Evolutionary conservation across 2,329 filamentous ascomycete species (phyloP), one percentile per base, ranked within the genome.

Genomic region (Colletotrichum navitas): DNA sequence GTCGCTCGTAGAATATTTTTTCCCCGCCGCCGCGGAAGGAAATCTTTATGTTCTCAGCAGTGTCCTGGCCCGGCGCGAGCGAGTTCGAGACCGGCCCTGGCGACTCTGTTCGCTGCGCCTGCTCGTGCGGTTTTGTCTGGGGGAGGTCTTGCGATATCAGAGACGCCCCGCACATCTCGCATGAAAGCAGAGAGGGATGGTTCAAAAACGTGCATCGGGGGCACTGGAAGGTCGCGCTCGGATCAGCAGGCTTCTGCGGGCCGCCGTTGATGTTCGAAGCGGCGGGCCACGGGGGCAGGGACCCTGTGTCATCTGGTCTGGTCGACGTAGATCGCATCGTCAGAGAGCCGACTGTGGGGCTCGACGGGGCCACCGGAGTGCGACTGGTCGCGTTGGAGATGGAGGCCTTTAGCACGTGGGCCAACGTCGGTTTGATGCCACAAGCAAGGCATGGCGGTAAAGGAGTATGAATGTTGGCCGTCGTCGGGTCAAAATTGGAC

Each of bases 201-300:
- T 99, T 99, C 49, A 92, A 87, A 77, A 98, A 98, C 1, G 96
- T 99, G 79, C 96, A 99, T 73, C 96, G 87, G 10, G 94, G 93
- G 77, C 96, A 99, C 65, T 89, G 84, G 72, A 91, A 88, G 1
- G 84, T 83, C 2, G 84, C 80, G 63, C 82, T 75, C 29, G 77
- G 76, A 74, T 81, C 78, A 63, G 80, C 70, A 24, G 71, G 70
- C 5, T 73, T 67, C 5, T 21, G 68, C 41, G 32, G 75, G n/a
- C 45, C 74, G 74, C 45, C 69, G 51, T 69, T 62, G 26, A 74
- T 68, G 68, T 70, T 69, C 1, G 72, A 74, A 26, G 74, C 24
- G 24, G 76, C 74, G 36, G 74, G 69, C 55, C 68, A 68, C 26
- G 55, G 61, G 36, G 49, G 71, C 39, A 52, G 72, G 26, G 62